Evolutionary conservation across 768 basidiomycete species (phyloP), one percentile per base, ranked within the genome.

Genomic region (Pholiota microspora): DNA sequence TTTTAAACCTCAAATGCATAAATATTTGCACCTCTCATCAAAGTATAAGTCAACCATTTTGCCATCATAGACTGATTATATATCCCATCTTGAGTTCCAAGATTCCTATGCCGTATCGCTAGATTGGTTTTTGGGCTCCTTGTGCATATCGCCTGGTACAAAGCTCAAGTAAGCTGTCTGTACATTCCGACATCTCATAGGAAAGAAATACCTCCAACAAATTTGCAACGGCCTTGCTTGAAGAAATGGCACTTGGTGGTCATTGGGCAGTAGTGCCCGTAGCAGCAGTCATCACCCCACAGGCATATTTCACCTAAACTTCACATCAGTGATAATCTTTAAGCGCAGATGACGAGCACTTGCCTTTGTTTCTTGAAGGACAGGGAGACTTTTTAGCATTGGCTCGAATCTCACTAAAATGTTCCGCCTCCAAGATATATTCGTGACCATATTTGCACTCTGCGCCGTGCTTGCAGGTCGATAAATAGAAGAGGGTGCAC

Each of bases 371-470:
- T 51, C 76, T 65, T 48, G 77, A 69, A 21, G 81, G 81, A 67
- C 85, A 87, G 7, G 85, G 85, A 1, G 78, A 77, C 68, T 81
- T 83, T 67, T 77, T 84, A 0, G 85, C 83, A 51, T 82, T 85
- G 45, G 68, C 60, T 38, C 77, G 73, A 49, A 87, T 77, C 65
- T 81, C 77, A 49, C 70, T 65, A 54, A 78, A 80, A 55, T 87
- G 74, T 42, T 85, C 80, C 3, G 70, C 71, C 23, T 78, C 73
- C 5, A 87, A 68, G 28, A 81, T 55, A 62, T 86, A 87, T 60
- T 88, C 80, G 54, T 88, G 85, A 12, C 68, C 79, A 56, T 81
- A 87, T 68, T 77, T 81, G 64, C 85, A 88, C 23, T 77, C 75
- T 7, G 69, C 63, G 13, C 81, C 84, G 52, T 79, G 77, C 62